These are phyloP conservation scores for Brasenia schreberi DNA, from an alignment of 164 flowering plant species.

Conservation along the genomic window DNA sequence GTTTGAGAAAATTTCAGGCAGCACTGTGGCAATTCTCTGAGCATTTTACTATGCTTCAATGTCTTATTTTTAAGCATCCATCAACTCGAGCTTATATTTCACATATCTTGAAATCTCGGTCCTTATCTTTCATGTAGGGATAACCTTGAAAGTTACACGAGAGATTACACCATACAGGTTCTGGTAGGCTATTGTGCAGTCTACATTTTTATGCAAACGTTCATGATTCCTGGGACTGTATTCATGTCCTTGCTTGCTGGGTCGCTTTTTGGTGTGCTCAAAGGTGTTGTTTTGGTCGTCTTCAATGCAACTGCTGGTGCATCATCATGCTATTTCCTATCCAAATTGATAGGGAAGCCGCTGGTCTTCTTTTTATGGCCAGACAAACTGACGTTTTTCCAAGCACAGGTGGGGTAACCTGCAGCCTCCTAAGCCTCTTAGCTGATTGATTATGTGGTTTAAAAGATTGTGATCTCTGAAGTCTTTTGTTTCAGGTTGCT, in stretches of 20 bases:
- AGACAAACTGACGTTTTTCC: slow-evolving; percentile 71
- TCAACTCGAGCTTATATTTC: not conserved
- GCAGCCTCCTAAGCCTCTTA: not conserved
- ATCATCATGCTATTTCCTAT: slow-evolving; percentile 89
- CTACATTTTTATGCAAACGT: slow-evolving; percentile 95
- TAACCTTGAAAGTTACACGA: slow-evolving; percentile 36
- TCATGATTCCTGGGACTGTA: slow-evolving; percentile 97
- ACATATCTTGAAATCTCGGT: not conserved
- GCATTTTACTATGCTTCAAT: too few relatives aligned
- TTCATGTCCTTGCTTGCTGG: slow-evolving; percentile 98
- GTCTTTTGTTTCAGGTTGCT: slow-evolving; percentile 47
- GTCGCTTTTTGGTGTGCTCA: slow-evolving; percentile 80
- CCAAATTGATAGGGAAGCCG: slow-evolving; percentile 78
- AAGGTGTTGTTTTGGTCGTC: slow-evolving; percentile 81
- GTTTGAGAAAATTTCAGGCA: too few relatives aligned
- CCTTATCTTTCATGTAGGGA: not conserved
- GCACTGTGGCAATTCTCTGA: too few relatives aligned
- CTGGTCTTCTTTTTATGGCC: slow-evolving; percentile 79
- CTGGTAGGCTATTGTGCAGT: slow-evolving; percentile 71
- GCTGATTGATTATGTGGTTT: not conserved
- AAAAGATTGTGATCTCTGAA: not conserved
- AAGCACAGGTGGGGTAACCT: slow-evolving; percentile 50
- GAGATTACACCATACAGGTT: slow-evolving; percentile 84
- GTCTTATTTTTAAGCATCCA: too few relatives aligned
- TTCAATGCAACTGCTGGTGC: slow-evolving; percentile 94